These are phyloP conservation scores for Cladorrhinum sp. DNA, from an alignment of 2,329 filamentous ascomycete species.

Conservation along the genomic window DNA sequence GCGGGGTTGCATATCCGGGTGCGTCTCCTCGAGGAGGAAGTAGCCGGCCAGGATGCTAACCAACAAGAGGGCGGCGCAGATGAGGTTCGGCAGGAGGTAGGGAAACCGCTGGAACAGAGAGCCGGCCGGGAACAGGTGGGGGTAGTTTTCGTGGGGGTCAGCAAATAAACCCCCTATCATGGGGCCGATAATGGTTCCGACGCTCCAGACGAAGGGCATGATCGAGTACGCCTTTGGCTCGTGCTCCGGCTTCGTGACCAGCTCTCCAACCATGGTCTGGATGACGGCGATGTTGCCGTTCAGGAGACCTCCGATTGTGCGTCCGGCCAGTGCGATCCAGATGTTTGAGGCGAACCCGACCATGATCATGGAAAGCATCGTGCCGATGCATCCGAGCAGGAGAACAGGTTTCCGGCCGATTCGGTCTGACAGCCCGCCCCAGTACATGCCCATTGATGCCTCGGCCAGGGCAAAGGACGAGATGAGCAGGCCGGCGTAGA, in stretches of 20 bases:
- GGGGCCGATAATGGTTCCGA: constrained; percentile 85
- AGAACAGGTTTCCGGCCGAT: constrained; percentile 84
- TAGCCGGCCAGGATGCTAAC: constrained; percentile 79
- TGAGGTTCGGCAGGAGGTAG: constrained; percentile 83
- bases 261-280: constrained; percentile 88
- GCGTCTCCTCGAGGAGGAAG: constrained; percentile 80
- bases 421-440: constrained; percentile 79
- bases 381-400: constrained; percentile 75
- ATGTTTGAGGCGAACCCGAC: constrained; percentile 82
- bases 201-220: constrained; percentile 92
- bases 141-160: constrained; percentile 72
- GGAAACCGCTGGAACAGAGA: constrained; percentile 76
- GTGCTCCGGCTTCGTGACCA: constrained; percentile 79
- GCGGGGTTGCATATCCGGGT: constrained; percentile 71
- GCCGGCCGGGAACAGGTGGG: constrained; percentile 62
- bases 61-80: constrained; percentile 74
- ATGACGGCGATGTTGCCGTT: constrained; percentile 92
- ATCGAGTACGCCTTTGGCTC: constrained; percentile 85
- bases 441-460: constrained; percentile 80
- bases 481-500: constrained; percentile 84
- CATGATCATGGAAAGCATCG: constrained; percentile 76
- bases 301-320: constrained; percentile 74
- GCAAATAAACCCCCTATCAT: constrained; percentile 86
- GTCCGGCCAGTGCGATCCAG: constrained; percentile 74
- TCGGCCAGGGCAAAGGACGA: constrained; percentile 82